Percentiles rank a stretch among this genome's conserved stretches.
These are phyloP conservation scores for Seminavis robusta DNA, from an alignment of 108 stramenopile genomes.

Conservation along the genomic window DNA sequence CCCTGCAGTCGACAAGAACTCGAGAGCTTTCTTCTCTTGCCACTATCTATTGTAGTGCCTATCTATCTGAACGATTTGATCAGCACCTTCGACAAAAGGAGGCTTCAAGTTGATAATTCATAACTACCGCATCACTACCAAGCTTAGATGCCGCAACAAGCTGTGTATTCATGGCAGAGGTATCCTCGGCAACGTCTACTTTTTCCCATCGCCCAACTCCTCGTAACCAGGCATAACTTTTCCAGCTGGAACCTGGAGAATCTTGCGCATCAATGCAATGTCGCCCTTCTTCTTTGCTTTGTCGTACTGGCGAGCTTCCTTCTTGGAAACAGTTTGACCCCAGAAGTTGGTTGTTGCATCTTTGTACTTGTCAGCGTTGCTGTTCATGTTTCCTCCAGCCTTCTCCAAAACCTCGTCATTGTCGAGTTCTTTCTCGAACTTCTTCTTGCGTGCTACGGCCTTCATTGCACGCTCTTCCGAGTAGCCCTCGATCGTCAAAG, in stretches of 20 bases:
- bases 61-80: too few species aligned
- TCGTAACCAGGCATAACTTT: constrained; percentile 91
- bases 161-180: too few species aligned
- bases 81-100: too few species aligned
- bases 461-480: constrained; percentile 88
- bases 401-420: constrained; percentile 62
- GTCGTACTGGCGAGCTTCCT: constrained; percentile 81
- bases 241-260: constrained; percentile 75
- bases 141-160: too few species aligned
- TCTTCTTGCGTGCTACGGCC: constrained; percentile 83
- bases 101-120: too few species aligned
- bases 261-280: constrained; percentile 78
- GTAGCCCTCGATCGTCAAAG: constrained; percentile 71
- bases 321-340: constrained; percentile 85
- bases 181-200: too few species aligned
- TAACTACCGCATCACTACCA: too few species aligned
- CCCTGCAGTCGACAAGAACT: too few species aligned
- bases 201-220: constrained; percentile 84
- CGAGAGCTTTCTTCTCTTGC: too few species aligned
- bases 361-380: constrained; percentile 87
- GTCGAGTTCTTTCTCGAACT: constrained; percentile 68
- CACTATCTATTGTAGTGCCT: too few species aligned
- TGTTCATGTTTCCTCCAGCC: constrained; percentile 78
- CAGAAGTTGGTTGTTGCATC: constrained; percentile 83
- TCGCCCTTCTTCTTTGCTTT: constrained; percentile 92